Evolutionary conservation across 192 early-diverging fungal genomes (phyloP).

Genomic region (Rhizoclosmatium globosum): DNA sequence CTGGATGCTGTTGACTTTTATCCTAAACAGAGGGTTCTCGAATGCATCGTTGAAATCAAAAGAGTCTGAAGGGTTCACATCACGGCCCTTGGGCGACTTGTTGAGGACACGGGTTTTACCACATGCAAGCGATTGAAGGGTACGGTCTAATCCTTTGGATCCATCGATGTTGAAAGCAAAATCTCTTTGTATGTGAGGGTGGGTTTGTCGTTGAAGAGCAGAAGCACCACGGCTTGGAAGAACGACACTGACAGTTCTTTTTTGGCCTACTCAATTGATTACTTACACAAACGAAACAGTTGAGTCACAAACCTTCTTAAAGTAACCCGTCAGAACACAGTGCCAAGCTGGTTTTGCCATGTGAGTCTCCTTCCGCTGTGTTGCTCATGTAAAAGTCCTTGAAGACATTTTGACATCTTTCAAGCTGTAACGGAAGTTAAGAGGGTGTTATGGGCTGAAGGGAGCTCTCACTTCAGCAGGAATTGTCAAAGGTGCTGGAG

Average conservation of each 20-base stretch:
- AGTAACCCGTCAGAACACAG: slow-evolving; percentile 72
- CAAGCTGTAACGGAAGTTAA: slow-evolving; percentile 48
- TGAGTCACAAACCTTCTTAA: slow-evolving; percentile 58
- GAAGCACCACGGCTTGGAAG: slow-evolving; percentile 53
- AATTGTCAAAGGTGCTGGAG: slow-evolving; percentile 72
- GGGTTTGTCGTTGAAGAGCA: slow-evolving; percentile 72
- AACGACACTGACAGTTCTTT: slow-evolving; percentile 58
- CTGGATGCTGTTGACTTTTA: slow-evolving; percentile 61
- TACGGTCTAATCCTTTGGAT: slow-evolving; percentile 80
- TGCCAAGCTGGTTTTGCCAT: slow-evolving; percentile 88
- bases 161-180: slow-evolving; percentile 70
- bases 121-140: slow-evolving; percentile 87
- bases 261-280: slow-evolving; percentile 65
- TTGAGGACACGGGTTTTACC: slow-evolving; percentile 60
- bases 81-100: slow-evolving; percentile 45
- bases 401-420: slow-evolving; percentile 68
- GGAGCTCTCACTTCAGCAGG: slow-evolving; percentile 69
- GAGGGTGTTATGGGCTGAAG: not conserved
- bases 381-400: slow-evolving; percentile 79
- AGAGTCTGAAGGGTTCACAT: slow-evolving; percentile 48
- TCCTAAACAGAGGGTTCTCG: slow-evolving; percentile 59
- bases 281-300: slow-evolving; percentile 18
- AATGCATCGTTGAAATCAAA: slow-evolving; percentile 82
- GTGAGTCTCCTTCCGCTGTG: slow-evolving; percentile 82
- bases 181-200: slow-evolving; percentile 73